A percentile compares a stretch with the other conserved stretches of the same genome.
Evolutionary conservation across 176 grass and related monocot genomes (phyloP).

Genomic region (Ensete ventricosum): DNA sequence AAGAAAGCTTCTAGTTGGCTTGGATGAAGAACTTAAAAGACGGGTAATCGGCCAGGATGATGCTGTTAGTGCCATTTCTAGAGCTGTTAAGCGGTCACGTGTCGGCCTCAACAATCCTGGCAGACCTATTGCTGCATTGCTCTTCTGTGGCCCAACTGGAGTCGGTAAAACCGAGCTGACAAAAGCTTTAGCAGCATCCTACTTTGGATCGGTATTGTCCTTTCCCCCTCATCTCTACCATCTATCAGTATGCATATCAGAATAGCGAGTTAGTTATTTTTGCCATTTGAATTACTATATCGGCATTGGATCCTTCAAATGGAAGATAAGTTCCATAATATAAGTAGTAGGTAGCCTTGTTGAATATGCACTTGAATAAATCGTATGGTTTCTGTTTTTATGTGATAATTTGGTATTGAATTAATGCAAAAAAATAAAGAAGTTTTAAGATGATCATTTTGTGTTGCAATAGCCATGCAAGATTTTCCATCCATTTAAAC

Average conservation of each 20-base stretch:
- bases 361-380: too few relatives aligned
- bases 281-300: too few relatives aligned
- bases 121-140: conserved; percentile 22
- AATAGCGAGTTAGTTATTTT: too few relatives aligned
- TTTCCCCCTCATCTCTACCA: not conserved
- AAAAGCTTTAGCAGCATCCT: conserved; percentile 35
- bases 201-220: conserved; percentile 20
- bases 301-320: too few relatives aligned
- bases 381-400: too few relatives aligned
- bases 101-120: conserved; percentile 19
- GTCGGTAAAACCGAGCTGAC: conserved; percentile 52
- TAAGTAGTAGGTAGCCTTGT: too few relatives aligned
- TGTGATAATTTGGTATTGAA: too few relatives aligned
- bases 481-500: too few relatives aligned
- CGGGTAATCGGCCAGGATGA: conserved; percentile 34
- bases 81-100: conserved; percentile 27
- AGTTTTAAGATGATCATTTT: too few relatives aligned
- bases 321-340: too few relatives aligned
- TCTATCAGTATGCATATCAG: not conserved
- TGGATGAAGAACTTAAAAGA: conserved; percentile 19
- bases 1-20: conserved; percentile 15
- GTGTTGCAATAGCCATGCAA: too few relatives aligned
- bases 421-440: too few relatives aligned
- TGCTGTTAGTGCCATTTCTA: conserved; percentile 20
- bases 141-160: conserved; percentile 40